Evolutionary conservation across 2,329 filamentous ascomycete genomes (phyloP), one percentile per base, ranked within the genome.

Genomic region (Pseudogymnoascus sp.): DNA sequence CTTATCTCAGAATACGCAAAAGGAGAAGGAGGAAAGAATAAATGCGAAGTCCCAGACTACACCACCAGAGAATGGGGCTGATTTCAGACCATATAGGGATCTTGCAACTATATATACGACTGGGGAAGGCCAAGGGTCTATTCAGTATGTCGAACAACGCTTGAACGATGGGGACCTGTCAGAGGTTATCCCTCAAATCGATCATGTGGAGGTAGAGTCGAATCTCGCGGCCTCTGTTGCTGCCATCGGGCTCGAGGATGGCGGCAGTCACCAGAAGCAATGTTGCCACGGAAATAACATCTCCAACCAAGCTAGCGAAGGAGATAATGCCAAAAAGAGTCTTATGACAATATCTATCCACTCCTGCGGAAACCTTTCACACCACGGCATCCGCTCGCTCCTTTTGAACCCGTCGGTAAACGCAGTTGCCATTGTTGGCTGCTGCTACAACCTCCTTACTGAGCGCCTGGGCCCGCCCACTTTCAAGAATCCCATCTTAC

Each of bases 391-490:
- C 62, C 86, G 90, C 11, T 95, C 93, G 0, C 82, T 99, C 17
- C 76, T 92, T 1, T 76, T 95, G 62, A 97, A 97, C 71, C 87
- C 89, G 0, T 83, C 86, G 4, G 92, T 97, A 61, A 84, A 85
- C 33, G 91, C 92, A n/a, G 88, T 97, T 21, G 93, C 93, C 62
- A 92, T 99, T 71, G 91, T 99, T 63, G 94, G 94, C 54, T 99
- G 94, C 78, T 99, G 94, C 79, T 97, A 99, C 80, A 99, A 99
- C 69, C 84, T 97, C 5, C 78, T 97, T 67, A 97, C 93, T 0
- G 94, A 97, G 75, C 86, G 90, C 62, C 83, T 97, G 10, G 90
- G 90, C 0, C 90, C 92, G 1, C 88, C 91, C 15, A 92, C 90
- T 0, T 93, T 90, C 78, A 96, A 97, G 73, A 81, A 90, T 17